Evolutionary conservation across 768 basidiomycete genomes (phyloP), one percentile per base, ranked within the genome.

Genomic region (Psilocybe cubensis): DNA sequence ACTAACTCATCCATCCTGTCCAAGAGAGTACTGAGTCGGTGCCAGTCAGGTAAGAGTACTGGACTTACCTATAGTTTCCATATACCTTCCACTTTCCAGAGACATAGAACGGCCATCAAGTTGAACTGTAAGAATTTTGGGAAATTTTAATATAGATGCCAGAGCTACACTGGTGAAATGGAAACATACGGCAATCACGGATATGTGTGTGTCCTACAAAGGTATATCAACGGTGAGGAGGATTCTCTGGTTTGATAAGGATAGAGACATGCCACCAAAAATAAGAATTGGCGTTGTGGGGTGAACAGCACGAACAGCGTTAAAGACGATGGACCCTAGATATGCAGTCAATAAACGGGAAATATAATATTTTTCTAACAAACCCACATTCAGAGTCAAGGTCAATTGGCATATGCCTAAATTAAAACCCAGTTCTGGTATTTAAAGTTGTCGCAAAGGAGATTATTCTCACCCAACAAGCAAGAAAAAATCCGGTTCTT

Each of bases 11-110:
- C 83, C 86, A 92, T 9, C 87, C 78, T 79, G 27, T 21, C 41
- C 38, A 74, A 25, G 20, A 42, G 44, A 48, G 35, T 44, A 25
- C 4, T 57, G 1, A 10, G 43, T n/a, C 11, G 18, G 6, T 2
- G 23, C 18, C 18, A 17, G 5, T 23, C 33, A 33, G 10, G 21
- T 5, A 14, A 11, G n/a, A 38, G 4, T n/a, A 10, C 17, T 20
- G 24, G 48, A 63, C 82, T 11, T 50, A 89, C 92, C 93, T 51
- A 96, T 76, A 7, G 94, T 97, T 74, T 97, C 95, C 88, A 96
- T 91, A 68, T 96, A 96, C 21, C 92, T 78, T 17, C 95, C 91
- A 61, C 91, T 89, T 65, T 93, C 90, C 58, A 95, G 68, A 1
- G 88, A 78, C 76, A 94, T 91, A 0, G 88, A 87, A n/a, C 87